phyloP scores from a whole-genome alignment of 495 filamentous ascomycete genomes.

The Talaromyces liani region DNA sequence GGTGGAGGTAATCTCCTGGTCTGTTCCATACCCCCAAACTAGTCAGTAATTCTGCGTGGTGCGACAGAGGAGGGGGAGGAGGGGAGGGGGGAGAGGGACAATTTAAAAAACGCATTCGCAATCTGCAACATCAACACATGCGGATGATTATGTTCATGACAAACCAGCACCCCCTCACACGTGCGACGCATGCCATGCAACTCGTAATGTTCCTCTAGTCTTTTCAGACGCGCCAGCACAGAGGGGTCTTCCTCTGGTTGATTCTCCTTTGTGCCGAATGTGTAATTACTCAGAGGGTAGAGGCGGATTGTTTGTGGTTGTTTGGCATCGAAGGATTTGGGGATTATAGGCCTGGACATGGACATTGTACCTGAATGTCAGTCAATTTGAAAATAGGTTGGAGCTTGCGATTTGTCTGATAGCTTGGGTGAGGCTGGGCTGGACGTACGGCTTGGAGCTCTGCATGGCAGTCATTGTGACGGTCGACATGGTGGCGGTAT shows the following conservation, averaged over 20 bases:
- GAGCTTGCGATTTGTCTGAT: slow-evolving; percentile 1
- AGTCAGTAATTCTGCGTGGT: no score
- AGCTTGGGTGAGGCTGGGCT: not conserved
- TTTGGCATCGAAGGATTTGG: slow-evolving; percentile 76
- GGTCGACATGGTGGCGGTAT: slow-evolving; percentile 57
- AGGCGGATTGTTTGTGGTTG: slow-evolving; percentile 88
- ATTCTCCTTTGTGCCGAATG: slow-evolving; percentile 94
- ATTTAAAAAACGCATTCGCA: slow-evolving; percentile 97
- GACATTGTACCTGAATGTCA: no score
- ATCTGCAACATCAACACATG: slow-evolving; percentile 99
- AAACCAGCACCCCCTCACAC: slow-evolving; percentile 92
- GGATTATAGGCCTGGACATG: slow-evolving; percentile 53
- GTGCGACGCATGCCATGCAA: slow-evolving; percentile 92
- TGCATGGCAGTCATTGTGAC: slow-evolving; percentile 61
- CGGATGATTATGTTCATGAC: slow-evolving; percentile 97
- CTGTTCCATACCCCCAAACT: slow-evolving; percentile 23
- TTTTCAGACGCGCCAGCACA: slow-evolving; percentile 82
- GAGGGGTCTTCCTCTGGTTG: slow-evolving; percentile 97
- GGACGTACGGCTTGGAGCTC: slow-evolving; percentile 56
- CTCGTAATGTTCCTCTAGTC: slow-evolving; percentile 89
- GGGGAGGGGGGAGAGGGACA: slow-evolving; percentile 35
- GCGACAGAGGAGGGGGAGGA: not conserved
- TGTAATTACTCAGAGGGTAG: slow-evolving; percentile 96
- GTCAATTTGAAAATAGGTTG: no score
- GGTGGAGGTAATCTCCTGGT: slow-evolving; percentile 90